Base-by-base conservation (phyloP, 805 yeast species). In the Candida oleophila region DNA sequence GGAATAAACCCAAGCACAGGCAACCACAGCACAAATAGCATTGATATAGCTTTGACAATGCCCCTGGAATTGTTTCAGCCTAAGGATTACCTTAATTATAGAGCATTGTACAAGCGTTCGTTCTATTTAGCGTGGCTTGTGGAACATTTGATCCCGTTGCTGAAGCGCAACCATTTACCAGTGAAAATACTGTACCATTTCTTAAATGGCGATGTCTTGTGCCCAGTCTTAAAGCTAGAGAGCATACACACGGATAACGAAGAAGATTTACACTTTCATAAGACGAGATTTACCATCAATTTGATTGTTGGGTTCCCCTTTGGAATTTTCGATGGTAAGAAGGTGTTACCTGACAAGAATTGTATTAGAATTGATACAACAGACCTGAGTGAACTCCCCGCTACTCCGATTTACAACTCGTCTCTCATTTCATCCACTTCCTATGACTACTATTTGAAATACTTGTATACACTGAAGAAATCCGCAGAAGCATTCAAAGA, bases 321-420 rank as follows among this genome's bases (percentile, higher is more conserved):
- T 49, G 85, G 83, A 12, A 54, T 79, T 1, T 90, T 94, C 61
- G 94, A 88, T 34, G 55, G 80, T 15, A 83, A 85, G 56, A 92
- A 90, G 63, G 73, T 94, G 30, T 70, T 82, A 32, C 94, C 95
- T 2, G 87, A 85, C 57, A 82, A 82, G 57, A 92, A 90, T 66
- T 85, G 94, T 64, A 82, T 91, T 42, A 76, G 97, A 54, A 80
- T 88, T 2, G 87, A 83, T 54, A 61, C 71, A 25, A 12, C 21
- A 18, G 39, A 20, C 4, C 14, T 4, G 21, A 22, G 39, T 14
- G 39, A 19, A 11, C 65, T 81, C 36, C 84, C 86, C 7, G 86
- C 96, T 14, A 92, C 98, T 1, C 95, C 97, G 2, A 64, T 84
- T 35, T 94, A 94, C 74, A 94, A 94, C 68, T 79, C 94, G 14